Conservation (phyloP, 139 green algal species). For the Chlorella ohadii region DNA sequence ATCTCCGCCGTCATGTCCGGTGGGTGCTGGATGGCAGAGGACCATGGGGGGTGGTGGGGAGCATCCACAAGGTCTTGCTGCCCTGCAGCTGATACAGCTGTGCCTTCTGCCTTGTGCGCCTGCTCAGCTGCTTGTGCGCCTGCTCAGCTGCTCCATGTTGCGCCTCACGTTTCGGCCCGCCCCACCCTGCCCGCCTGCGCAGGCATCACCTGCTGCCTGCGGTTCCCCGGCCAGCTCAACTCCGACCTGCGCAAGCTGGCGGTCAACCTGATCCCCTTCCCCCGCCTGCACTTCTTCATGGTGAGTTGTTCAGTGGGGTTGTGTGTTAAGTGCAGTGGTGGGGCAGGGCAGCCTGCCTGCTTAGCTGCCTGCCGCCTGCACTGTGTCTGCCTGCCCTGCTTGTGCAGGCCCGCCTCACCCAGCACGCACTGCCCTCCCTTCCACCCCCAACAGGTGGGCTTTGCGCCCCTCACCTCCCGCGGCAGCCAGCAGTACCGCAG, state of each 20-base stretch:
- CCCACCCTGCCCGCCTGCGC: not conserved
- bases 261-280: slow-evolving; percentile 99
- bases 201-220: slow-evolving; percentile 99
- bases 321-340: not conserved
- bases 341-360: too few species aligned
- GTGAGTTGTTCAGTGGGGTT: not conserved
- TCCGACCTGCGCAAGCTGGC: slow-evolving; percentile 99
- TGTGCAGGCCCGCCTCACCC: too few species aligned
- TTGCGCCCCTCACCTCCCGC: slow-evolving; percentile 95
- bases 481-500: slow-evolving; percentile 97
- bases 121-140: too few species aligned
- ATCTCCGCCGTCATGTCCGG: slow-evolving; percentile 98
- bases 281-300: slow-evolving; percentile 99
- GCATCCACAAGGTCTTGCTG: too few species aligned
- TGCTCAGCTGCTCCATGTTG: not conserved
- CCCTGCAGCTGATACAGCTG: too few species aligned
- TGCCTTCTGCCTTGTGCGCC: too few species aligned
- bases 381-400: too few species aligned
- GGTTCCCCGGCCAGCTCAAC: slow-evolving; percentile 99
- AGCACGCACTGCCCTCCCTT: too few species aligned
- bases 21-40: not conserved
- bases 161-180: not conserved
- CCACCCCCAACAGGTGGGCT: slow-evolving; percentile 79
- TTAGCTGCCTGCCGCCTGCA: too few species aligned
- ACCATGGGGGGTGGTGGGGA: too few species aligned